Percentiles rank a stretch among this genome's conserved stretches.
Conservation (phyloP, 2,329 filamentous ascomycete species). For the Cucurbitaria berberidis region DNA sequence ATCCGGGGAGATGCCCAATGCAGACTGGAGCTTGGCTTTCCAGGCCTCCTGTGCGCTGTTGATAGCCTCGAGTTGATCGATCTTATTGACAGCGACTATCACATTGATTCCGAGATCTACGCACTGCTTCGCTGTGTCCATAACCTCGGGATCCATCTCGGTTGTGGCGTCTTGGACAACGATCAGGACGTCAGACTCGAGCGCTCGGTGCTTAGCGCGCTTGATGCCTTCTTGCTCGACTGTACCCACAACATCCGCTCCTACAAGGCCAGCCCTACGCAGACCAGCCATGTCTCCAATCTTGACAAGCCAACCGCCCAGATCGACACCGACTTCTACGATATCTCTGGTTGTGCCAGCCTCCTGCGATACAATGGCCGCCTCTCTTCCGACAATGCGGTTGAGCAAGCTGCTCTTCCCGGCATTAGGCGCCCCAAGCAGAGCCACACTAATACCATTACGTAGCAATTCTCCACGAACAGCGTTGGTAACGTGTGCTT, state of each 20-base stretch:
- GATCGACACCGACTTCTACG: slow-evolving; percentile 87
- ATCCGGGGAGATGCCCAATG: slow-evolving; percentile 39
- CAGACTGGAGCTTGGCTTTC: slow-evolving; percentile 28
- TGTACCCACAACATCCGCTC: slow-evolving; percentile 62
- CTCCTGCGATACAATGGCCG: slow-evolving; percentile 91
- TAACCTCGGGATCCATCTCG: slow-evolving; percentile 68
- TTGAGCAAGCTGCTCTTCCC: slow-evolving; percentile 97
- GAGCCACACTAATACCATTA: slow-evolving; percentile 82
- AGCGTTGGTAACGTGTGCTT: slow-evolving; percentile 74
- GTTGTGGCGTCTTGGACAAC: slow-evolving; percentile 72
- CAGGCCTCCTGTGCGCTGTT: slow-evolving; percentile 16
- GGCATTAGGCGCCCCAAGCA: slow-evolving; percentile 90
- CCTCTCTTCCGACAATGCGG: slow-evolving; percentile 84
- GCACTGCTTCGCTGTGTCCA: slow-evolving; percentile 60
- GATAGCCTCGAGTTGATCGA: slow-evolving; percentile 57
- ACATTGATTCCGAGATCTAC: slow-evolving; percentile 58
- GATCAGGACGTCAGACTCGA: slow-evolving; percentile 84
- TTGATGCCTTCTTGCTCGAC: slow-evolving; percentile 91
- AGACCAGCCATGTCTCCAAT: slow-evolving; percentile 95
- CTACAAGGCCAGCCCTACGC: slow-evolving; percentile 56
- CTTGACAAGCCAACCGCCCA: slow-evolving; percentile 89
- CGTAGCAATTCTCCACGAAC: slow-evolving; percentile 82
- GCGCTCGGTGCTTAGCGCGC: slow-evolving; percentile 79
- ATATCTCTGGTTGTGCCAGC: slow-evolving; percentile 94
- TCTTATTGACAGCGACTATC: slow-evolving; percentile 68